Percentiles rank a stretch among this genome's conserved stretches.
Conservation (phyloP, 139 green algal species). For the Chlamydomonas asymmetrica region DNA sequence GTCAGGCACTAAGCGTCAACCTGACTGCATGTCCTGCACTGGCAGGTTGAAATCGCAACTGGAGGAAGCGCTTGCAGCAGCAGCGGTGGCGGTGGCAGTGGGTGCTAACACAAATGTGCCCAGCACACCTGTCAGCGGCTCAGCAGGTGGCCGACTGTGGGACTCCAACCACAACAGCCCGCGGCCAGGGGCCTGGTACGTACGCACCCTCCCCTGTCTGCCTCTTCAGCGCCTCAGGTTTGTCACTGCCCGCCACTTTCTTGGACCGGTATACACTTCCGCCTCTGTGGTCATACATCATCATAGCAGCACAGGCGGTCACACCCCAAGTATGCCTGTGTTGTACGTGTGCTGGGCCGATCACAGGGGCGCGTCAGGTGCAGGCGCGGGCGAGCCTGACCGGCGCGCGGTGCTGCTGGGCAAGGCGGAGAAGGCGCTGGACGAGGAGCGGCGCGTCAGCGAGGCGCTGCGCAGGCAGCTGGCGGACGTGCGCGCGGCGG, state of each 20-base stretch:
- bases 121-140: neutral
- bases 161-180: neutral
- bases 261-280: too few relatives aligned
- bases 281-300: too few relatives aligned
- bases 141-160: neutral
- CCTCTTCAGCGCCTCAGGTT: neutral
- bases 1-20: slow-evolving; percentile 1
- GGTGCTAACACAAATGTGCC: neutral
- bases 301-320: too few relatives aligned
- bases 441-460: slow-evolving; percentile 25
- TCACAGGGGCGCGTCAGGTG: neutral
- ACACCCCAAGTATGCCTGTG: neutral
- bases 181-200: neutral
- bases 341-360: neutral
- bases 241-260: too few relatives aligned
- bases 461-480: slow-evolving; percentile 30
- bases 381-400: slow-evolving; percentile 1
- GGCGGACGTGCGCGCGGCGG: slow-evolving; percentile 2
- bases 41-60: neutral
- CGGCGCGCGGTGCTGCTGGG: slow-evolving; percentile 26
- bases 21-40: neutral
- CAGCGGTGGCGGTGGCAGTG: too few relatives aligned
- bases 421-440: slow-evolving; percentile 37
- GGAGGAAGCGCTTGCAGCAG: too few relatives aligned
- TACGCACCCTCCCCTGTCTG: neutral